Evolutionary conservation across 495 filamentous ascomycete species (phyloP).

Genomic region (Tuber melanosporum): DNA sequence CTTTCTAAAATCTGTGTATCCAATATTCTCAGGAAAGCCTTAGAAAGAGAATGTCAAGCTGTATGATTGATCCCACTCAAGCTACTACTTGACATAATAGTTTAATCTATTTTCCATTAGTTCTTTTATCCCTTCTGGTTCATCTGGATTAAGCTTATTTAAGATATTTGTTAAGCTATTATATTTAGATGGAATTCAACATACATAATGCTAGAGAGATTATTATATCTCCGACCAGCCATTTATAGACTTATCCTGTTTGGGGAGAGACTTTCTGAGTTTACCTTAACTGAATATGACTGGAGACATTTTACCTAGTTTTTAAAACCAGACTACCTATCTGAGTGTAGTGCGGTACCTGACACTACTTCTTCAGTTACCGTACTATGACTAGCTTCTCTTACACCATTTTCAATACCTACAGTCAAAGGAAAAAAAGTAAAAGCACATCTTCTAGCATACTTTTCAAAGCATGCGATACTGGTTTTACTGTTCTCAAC

Average conservation of each 20-base stretch:
- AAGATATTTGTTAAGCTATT: no score
- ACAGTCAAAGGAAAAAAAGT: neutral
- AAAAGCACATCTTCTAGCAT: no score
- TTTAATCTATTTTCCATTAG: neutral
- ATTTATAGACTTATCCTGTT: neutral
- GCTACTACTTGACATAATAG: conserved; percentile 15
- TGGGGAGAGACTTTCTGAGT: neutral
- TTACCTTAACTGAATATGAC: neutral
- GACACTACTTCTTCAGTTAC: conserved; percentile 3
- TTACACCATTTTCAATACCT: neutral
- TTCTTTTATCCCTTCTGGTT: no score
- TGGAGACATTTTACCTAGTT: conserved; percentile 1
- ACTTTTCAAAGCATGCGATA: neutral
- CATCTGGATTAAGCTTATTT: no score
- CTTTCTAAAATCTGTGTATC: conserved; percentile 13
- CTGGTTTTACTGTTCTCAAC: neutral
- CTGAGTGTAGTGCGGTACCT: neutral
- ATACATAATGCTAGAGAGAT: neutral
- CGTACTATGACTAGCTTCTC: conserved; percentile 1
- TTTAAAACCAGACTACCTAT: neutral
- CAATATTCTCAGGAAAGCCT: neutral
- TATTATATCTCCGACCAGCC: conserved; percentile 5
- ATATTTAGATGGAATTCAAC: conserved; percentile 10
- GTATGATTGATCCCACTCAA: neutral
- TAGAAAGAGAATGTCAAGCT: neutral